These are phyloP conservation scores for Tolypocladium pustulatum DNA, from an alignment of 2,329 filamentous ascomycete genomes.

Conservation along the genomic window DNA sequence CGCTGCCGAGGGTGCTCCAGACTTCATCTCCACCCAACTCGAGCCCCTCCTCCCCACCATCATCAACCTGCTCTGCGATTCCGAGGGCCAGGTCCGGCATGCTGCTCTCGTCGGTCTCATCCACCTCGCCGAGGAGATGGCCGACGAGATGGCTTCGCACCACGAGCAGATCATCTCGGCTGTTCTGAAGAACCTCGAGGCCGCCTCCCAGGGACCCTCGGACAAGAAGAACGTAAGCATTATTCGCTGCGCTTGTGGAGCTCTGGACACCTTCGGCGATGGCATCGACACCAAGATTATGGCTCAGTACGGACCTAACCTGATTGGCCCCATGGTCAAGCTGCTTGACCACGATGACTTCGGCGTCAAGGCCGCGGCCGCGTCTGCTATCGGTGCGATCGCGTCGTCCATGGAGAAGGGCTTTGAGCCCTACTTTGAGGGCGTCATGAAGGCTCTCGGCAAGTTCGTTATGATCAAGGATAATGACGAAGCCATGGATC, in stretches of 20 bases:
- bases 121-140: slow-evolving; percentile 83
- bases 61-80: slow-evolving; percentile 72
- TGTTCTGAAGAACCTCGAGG: slow-evolving; percentile 79
- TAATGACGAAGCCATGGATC: slow-evolving; percentile 77
- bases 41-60: slow-evolving; percentile 76
- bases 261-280: slow-evolving; percentile 83
- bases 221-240: slow-evolving; percentile 74
- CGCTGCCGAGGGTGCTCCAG: slow-evolving; percentile 91
- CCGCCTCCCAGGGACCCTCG: slow-evolving; percentile 57
- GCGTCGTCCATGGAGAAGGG: slow-evolving; percentile 72
- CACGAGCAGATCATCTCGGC: slow-evolving; percentile 77
- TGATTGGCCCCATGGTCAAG: slow-evolving; percentile 75
- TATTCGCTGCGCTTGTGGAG: slow-evolving; percentile 80
- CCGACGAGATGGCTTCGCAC: slow-evolving; percentile 78
- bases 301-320: slow-evolving; percentile 67
- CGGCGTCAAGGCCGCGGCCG: slow-evolving; percentile 82
- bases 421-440: slow-evolving; percentile 86
- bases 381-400: slow-evolving; percentile 82
- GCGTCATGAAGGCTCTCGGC: slow-evolving; percentile 82
- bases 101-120: slow-evolving; percentile 82
- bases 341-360: slow-evolving; percentile 77
- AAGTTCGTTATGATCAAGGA: slow-evolving; percentile 79
- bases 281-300: slow-evolving; percentile 72
- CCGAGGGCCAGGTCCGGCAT: slow-evolving; percentile 74
- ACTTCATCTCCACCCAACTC: slow-evolving; percentile 93